phyloP scores from a whole-genome alignment of 257 asterid species.

The Sherardia arvensis region DNA sequence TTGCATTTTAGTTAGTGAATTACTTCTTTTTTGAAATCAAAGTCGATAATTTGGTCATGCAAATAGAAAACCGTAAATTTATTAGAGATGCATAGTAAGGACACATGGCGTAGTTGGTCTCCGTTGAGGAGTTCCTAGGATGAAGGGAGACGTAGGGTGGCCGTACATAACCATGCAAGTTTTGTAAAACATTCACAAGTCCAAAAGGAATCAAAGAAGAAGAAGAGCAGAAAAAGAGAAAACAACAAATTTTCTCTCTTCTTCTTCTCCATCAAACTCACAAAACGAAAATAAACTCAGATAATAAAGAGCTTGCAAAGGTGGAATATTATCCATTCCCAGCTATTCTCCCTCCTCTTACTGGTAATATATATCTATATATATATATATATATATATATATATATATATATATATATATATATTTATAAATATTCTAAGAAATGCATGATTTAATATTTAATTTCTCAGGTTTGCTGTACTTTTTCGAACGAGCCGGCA shows the following conservation, averaged over 20 bases:
- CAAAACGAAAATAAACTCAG: no score
- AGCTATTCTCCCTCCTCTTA: not conserved
- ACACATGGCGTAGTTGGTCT: constrained; percentile 8
- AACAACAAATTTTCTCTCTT: constrained; percentile 13
- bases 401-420: no score
- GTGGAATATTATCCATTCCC: constrained; percentile 1
- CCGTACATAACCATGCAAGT: not conserved
- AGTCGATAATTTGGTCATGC: no score
- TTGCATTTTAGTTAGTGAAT: no score
- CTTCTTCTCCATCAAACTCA: constrained; percentile 3
- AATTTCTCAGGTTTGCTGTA: not conserved
- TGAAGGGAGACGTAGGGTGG: constrained; percentile 10
- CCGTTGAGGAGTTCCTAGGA: constrained; percentile 7
- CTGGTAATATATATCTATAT: no score
- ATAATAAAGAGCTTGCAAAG: not conserved
- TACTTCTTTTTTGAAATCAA: no score
- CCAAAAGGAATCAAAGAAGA: not conserved
- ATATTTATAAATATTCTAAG: no score
- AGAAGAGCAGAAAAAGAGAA: constrained; percentile 14
- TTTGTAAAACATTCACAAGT: not conserved
- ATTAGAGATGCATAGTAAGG: not conserved
- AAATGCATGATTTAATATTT: no score
- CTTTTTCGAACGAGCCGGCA: not conserved
- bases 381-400: no score
- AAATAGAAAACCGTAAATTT: no score